Evolutionary conservation across 169 alveolate species (phyloP).

Genomic region (Besnoitia besnoiti): DNA sequence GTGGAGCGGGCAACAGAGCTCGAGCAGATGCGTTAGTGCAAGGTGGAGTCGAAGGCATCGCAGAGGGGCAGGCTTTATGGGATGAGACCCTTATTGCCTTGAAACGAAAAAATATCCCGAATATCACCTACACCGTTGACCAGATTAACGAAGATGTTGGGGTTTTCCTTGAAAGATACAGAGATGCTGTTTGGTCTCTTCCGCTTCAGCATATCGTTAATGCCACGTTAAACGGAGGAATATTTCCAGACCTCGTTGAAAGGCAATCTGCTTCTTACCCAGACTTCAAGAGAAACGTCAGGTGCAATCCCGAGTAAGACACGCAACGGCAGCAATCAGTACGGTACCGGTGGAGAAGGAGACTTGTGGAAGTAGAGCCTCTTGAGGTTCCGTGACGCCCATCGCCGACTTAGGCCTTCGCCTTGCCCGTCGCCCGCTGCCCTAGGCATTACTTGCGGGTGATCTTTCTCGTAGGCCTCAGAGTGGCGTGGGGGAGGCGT

Average conservation of each 20-base stretch:
- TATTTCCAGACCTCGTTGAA: slow-evolving; percentile 43
- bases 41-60: background rate
- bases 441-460: too few relatives aligned
- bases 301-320: slow-evolving; percentile 55
- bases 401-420: too few relatives aligned
- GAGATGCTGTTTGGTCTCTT: slow-evolving; percentile 57
- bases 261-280: slow-evolving; percentile 39
- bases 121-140: slow-evolving; percentile 39
- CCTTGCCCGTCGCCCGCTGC: too few relatives aligned
- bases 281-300: slow-evolving; percentile 30
- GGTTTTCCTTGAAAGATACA: background rate
- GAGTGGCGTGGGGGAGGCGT: too few relatives aligned
- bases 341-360: too few relatives aligned
- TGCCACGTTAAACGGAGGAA: slow-evolving; percentile 58
- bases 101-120: slow-evolving; percentile 48
- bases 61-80: background rate
- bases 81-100: background rate
- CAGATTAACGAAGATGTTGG: background rate
- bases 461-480: too few relatives aligned
- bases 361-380: too few relatives aligned
- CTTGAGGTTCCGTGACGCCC: too few relatives aligned
- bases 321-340: background rate
- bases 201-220: slow-evolving; percentile 52
- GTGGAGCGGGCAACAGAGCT: too few relatives aligned
- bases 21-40: background rate